These are phyloP conservation scores for Anacardium occidentale DNA, from an alignment of 345 rosid genomes.

Conservation along the genomic window DNA sequence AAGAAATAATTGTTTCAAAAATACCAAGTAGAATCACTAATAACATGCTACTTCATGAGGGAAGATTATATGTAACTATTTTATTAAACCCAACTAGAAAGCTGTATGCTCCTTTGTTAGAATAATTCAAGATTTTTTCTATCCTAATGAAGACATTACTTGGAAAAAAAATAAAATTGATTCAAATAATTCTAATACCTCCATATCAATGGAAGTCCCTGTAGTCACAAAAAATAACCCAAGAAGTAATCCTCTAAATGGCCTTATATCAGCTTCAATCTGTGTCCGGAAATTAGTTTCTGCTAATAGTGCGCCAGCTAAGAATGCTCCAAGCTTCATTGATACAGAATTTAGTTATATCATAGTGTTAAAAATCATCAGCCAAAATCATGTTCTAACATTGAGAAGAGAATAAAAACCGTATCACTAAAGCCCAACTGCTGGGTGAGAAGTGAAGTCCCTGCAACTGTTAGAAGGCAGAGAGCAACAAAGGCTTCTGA, in stretches of 20 bases:
- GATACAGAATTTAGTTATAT: slow-evolving; percentile 13
- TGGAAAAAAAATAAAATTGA: not conserved
- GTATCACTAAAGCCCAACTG: slow-evolving; percentile 95
- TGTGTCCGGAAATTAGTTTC: slow-evolving; percentile 96
- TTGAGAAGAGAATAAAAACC: slow-evolving; percentile 37
- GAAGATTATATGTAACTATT: slow-evolving; percentile 1
- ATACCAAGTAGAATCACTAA: slow-evolving; percentile 1
- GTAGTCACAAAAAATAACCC: slow-evolving; percentile 96
- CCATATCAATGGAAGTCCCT: slow-evolving; percentile 91
- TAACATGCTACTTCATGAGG: not conserved
- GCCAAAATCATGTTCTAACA: slow-evolving; percentile 11
- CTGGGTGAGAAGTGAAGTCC: slow-evolving; percentile 91
- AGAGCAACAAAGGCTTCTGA: slow-evolving; percentile 96
- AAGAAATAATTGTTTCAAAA: slow-evolving; percentile 2
- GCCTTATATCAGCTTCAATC: slow-evolving; percentile 97
- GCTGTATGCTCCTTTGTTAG: not conserved
- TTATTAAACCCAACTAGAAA: not conserved
- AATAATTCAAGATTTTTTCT: not conserved
- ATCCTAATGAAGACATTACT: not conserved
- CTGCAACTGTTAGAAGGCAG: slow-evolving; percentile 88
- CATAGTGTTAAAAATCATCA: slow-evolving; percentile 15
- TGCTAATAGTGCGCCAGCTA: slow-evolving; percentile 92
- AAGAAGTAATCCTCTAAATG: slow-evolving; percentile 93
- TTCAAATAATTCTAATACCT: slow-evolving; percentile 44
- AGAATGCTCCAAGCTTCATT: slow-evolving; percentile 93